Base-by-base conservation (phyloP, 225 moss, liverwort and hornwort species). In the Lunularia cruciata region DNA sequence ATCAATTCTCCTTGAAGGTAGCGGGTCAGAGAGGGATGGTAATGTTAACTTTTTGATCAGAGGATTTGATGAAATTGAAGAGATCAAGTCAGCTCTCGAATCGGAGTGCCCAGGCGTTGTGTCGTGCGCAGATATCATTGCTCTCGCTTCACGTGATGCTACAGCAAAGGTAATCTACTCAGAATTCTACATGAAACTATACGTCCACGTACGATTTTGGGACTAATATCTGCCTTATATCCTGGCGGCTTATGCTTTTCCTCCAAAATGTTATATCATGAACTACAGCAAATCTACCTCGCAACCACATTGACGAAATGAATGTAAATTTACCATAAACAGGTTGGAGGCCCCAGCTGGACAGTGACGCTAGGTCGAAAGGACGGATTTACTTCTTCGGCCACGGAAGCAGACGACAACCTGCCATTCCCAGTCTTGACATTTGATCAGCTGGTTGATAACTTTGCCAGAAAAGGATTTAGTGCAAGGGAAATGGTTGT, bases 81-180 rank as follows among this genome's bases (percentile, higher is more conserved):
- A 66, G 27, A 66, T 66, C 47, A 66, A 66, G 47, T 46, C 65
- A 66, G 65, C 25, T 4, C 65, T 66, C 8, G 43, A 66, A 2
- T n/a, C 13, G 15, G 7, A 8, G 0, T 80, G 83, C 34, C 76
- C 73, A 0, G 62, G 62, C 22, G 62, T 63, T 22, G 62, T 63
- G 10, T 63, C 62, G 8, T 83, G 79, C 47, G 79, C 83, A 15
- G 83, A 83, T 49, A 70, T 83, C 55, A 4, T 83, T 0, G 16
- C 19, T 6, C 69, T 43, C 39, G 79, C 79, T 12, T 69, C 79
- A 37, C 73, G 83, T 11, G 78, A 78, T 36, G 60, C 63, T 47
- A 75, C 78, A 14, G 31, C 47, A 1, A 46, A 66, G 36, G 78
- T 73, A 9, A 64, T 7, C 4, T 35, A 10, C 8, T 8, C 49